Evolutionary conservation across 208 protist species (phyloP), one percentile per base, ranked within the genome.

Genomic region (Trypanosoma cruzi): DNA sequence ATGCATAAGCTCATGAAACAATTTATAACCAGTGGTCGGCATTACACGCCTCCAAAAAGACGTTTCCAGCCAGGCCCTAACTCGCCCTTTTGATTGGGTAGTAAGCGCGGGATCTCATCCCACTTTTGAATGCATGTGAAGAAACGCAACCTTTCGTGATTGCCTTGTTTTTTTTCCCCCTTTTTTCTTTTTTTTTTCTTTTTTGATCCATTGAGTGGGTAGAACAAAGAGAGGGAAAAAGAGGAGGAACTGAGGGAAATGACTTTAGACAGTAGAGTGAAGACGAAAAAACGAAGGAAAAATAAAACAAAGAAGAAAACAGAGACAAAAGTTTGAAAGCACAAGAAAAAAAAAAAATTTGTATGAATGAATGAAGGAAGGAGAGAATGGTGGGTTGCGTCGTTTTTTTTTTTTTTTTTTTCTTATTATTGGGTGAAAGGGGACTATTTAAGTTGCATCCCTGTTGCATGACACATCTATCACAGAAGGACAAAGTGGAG

Each of bases 1-100:
- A 80, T 93, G 84, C 75, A 87, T 73, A 77, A 70, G 13, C 37
- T 85, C 11, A 80, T 90, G 79, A 85, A 81, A 58, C 31, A 40
- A 0, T 86, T 88, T 55, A 65, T 89, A 50, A 71, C 78, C 63
- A 86, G 79, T 64, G 67, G 73, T 1, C 58, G 75, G 32, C 72
- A 82, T 68, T 78, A 68, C 58, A 84, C 81, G 0, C 24, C 63
- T 4, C 81, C 81, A 36, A 65, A 68, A 34, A 73, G 61, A 6
- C 82, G 82, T 5, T 22, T 42, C 0, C 4, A 52, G 18, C 74
- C 66, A 10, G 32, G 69, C 34, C 48, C 32, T 10, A 64, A 57
- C 32, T 75, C 57, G 24, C 71, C 73, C 7, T 80, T 77, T 56
- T 76, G 44, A 72, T 44, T 5, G 3, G 18, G 18, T 20, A 2